These are phyloP conservation scores for Saccharomycopsis javanensis DNA, from an alignment of 805 yeast species.

Conservation along the genomic window DNA sequence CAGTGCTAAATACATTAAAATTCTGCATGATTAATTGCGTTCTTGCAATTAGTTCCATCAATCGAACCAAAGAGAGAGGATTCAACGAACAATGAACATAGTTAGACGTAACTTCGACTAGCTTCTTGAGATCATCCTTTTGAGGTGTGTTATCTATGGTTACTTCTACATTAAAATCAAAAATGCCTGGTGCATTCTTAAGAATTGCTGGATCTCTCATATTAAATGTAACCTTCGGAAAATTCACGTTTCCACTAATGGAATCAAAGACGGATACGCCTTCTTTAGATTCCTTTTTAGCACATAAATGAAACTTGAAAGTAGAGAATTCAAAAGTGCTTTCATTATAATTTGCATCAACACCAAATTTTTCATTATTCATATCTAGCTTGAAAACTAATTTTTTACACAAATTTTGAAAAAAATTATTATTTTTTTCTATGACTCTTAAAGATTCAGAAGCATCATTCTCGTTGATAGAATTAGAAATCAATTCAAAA, in stretches of 20 bases:
- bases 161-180: constrained; percentile 39
- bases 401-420: not conserved
- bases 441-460: not conserved
- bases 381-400: constrained; percentile 3
- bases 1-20: not conserved
- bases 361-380: not conserved
- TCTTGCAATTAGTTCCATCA: constrained; percentile 26
- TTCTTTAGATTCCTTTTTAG: not conserved
- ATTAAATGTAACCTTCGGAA: constrained; percentile 2
- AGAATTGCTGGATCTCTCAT: constrained; percentile 11
- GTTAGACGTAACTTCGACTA: constrained; percentile 33
- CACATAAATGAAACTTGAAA: not conserved
- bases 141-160: constrained; percentile 34
- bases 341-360: constrained; percentile 4
- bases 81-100: constrained; percentile 50
- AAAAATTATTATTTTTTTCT: not conserved
- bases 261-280: not conserved
- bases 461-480: not conserved
- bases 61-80: constrained; percentile 37
- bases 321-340: not conserved
- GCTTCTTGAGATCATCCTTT: not conserved
- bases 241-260: constrained; percentile 3
- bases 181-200: constrained; percentile 28
- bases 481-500: not conserved
- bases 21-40: not conserved